Conservation (phyloP, 1,284 basidiomycete genomes). For the Pseudozyma pruni region DNA sequence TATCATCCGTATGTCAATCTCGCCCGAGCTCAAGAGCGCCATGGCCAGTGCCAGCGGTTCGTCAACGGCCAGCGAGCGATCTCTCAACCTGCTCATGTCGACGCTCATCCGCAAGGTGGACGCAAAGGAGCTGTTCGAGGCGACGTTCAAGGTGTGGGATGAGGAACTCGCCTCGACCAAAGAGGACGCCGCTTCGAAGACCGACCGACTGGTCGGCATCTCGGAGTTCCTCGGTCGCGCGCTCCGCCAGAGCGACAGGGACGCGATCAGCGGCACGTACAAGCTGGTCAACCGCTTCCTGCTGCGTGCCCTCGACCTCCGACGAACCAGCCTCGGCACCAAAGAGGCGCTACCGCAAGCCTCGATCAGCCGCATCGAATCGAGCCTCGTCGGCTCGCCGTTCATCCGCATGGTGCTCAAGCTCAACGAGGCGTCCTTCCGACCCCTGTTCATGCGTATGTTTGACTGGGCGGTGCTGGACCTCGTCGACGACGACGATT, state of each 20-base stretch:
- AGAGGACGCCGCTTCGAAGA: conserved; percentile 3
- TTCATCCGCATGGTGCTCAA: conserved; percentile 91
- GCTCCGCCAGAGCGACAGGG: conserved; percentile 53
- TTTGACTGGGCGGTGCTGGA: conserved; percentile 93
- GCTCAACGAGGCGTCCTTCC: conserved; percentile 91
- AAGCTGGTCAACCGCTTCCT: conserved; percentile 83
- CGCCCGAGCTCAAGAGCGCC: conserved; percentile 33
- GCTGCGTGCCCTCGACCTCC: conserved; percentile 80
- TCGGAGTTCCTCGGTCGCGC: conserved; percentile 58
- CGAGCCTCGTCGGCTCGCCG: conserved; percentile 72
- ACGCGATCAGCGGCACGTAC: conserved; percentile 75
- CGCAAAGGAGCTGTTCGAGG: conserved; percentile 44
- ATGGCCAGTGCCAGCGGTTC: conserved; percentile 43
- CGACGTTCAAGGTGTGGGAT: conserved; percentile 53
- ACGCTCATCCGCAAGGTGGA: conserved; percentile 38
- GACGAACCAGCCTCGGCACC: conserved; percentile 66
- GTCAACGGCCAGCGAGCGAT: conserved; percentile 36
- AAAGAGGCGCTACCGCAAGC: conserved; percentile 48
- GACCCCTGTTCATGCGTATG: conserved; percentile 87
- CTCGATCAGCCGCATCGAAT: conserved; percentile 70
- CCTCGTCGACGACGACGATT: conserved; percentile 68
- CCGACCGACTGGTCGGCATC: conserved; percentile 37
- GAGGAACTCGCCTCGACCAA: conserved; percentile 17
- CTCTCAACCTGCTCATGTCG: conserved; percentile 40
- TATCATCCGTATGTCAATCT: conserved; percentile 41